Evolutionary conservation across 2,329 filamentous ascomycete species (phyloP).

Genomic region (Ilyonectria destructans): DNA sequence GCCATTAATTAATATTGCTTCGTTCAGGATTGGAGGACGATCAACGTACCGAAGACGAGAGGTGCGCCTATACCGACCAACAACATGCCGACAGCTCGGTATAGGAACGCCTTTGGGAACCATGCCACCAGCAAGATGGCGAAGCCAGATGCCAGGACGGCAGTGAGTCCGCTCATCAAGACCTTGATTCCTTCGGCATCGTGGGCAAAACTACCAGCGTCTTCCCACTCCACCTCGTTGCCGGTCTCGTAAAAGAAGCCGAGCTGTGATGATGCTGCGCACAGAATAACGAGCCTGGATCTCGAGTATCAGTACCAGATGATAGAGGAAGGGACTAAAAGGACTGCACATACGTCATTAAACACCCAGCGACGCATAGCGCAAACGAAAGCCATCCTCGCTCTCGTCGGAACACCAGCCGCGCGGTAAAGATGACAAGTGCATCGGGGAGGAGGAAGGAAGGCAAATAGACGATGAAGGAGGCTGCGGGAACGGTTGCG

Average conservation of each 20-base stretch:
- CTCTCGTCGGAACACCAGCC: conserved; percentile 49
- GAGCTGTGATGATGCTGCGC: conserved; percentile 52
- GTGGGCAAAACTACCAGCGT: conserved; percentile 49
- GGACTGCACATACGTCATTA: conserved; percentile 46
- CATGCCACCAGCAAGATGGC: conserved; percentile 46
- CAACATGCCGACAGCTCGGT: conserved; percentile 42
- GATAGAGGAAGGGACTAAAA: neutral
- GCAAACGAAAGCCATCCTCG: conserved; percentile 45
- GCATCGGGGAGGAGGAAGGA: conserved; percentile 50
- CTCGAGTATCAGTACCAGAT: conserved; percentile 8
- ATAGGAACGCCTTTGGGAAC: conserved; percentile 46
- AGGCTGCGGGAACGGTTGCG: conserved; percentile 43
- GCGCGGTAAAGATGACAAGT: conserved; percentile 45
- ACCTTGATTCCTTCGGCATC: conserved; percentile 53
- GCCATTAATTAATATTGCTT: conserved; percentile 34
- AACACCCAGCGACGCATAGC: conserved; percentile 42
- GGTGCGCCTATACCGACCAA: conserved; percentile 40
- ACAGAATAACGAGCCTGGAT: conserved; percentile 47
- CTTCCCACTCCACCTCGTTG: conserved; percentile 53
- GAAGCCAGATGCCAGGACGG: conserved; percentile 44
- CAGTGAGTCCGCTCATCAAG: conserved; percentile 49
- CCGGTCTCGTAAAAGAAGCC: conserved; percentile 54
- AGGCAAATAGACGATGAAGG: conserved; percentile 51
- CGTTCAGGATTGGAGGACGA: neutral
- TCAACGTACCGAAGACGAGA: conserved; percentile 43